Percentiles rank a stretch among this genome's conserved stretches.
Evolutionary conservation across 2,329 filamentous ascomycete genomes (phyloP).

Genomic region (Orbilia oligospora): DNA sequence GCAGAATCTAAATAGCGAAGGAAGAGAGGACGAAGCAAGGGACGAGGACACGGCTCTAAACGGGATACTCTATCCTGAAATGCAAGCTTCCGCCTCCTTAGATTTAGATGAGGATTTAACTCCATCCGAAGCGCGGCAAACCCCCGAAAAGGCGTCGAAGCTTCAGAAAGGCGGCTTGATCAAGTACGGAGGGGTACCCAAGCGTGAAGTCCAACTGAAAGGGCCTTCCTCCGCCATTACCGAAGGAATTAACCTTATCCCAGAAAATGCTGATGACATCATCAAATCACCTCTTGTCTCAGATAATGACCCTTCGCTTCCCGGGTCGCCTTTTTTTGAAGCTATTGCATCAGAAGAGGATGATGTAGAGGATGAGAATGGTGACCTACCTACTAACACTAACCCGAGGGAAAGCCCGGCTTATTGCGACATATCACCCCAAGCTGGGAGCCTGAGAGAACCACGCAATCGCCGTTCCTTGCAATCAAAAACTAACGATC

Average conservation of each 20-base stretch:
- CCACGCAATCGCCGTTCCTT: conserved; percentile 4
- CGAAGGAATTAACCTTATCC: conserved; percentile 46
- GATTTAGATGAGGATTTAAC: not conserved
- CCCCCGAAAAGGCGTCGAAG: not conserved
- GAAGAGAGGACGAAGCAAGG: not conserved
- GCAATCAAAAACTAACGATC: conserved; percentile 35
- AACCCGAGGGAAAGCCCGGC: conserved; percentile 1
- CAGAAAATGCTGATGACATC: conserved; percentile 39
- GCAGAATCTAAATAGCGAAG: not conserved
- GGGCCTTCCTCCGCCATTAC: conserved; percentile 33
- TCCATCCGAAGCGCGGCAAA: not conserved
- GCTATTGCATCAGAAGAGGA: conserved; percentile 18
- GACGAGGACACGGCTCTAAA: not conserved
- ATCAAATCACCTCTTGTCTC: conserved; percentile 43
- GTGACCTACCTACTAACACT: not conserved
- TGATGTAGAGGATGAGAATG: conserved; percentile 9
- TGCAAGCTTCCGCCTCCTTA: not conserved
- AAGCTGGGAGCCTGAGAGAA: conserved; percentile 12
- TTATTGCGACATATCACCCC: not conserved
- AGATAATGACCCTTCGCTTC: conserved; percentile 43
- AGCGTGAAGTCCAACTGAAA: conserved; percentile 40
- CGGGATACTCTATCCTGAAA: conserved; percentile 23
- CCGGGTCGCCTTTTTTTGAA: conserved; percentile 41
- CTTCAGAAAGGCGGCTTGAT: conserved; percentile 4
- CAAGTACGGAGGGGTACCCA: conserved; percentile 28